Conservation (phyloP, 2,329 filamentous ascomycete species). For the Cadophora luteo-olivacea region DNA sequence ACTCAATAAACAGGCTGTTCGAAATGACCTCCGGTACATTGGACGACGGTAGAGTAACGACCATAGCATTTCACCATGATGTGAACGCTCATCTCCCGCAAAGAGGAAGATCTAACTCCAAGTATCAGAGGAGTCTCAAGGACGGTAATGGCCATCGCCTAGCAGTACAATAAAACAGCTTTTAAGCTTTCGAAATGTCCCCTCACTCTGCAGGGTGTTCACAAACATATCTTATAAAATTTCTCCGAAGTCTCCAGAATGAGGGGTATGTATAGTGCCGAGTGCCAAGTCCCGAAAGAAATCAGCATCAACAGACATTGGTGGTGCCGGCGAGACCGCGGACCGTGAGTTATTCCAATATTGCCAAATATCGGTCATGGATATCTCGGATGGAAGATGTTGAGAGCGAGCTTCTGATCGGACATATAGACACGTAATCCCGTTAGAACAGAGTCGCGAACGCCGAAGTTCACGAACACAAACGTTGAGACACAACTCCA, state of each 20-base stretch:
- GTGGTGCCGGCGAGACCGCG: background rate
- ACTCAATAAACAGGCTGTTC: background rate
- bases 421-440: background rate
- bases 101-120: no score
- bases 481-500: background rate
- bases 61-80: no score
- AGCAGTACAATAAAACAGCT: no score
- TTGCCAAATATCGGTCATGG: background rate
- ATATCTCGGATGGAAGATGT: background rate
- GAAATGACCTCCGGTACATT: background rate
- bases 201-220: no score
- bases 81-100: no score
- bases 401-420: background rate
- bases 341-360: background rate
- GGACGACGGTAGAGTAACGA: no score
- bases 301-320: background rate
- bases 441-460: background rate
- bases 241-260: background rate
- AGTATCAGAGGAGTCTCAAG: no score
- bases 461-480: background rate
- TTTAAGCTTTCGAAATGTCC: no score
- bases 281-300: background rate
- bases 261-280: background rate
- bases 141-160: no score
- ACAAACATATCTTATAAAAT: no score